These are phyloP conservation scores for Ophiostoma tasmaniense DNA, from an alignment of 2,329 filamentous ascomycete species.

Conservation along the genomic window DNA sequence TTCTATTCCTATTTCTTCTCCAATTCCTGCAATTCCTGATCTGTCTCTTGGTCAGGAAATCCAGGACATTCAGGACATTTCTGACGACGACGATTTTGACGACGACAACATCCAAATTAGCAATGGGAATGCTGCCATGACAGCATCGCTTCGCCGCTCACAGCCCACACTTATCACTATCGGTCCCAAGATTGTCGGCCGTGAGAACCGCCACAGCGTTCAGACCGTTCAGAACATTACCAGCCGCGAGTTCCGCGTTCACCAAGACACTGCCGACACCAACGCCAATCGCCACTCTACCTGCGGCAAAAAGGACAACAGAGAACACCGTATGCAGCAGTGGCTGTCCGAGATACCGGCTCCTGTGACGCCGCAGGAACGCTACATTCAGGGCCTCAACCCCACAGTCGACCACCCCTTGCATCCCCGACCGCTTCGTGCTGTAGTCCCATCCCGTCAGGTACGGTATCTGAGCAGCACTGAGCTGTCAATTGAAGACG, in stretches of 20 bases:
- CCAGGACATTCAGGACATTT: not conserved
- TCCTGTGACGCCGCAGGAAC: conserved; percentile 20
- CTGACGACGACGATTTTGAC: not conserved
- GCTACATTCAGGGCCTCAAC: conserved; percentile 20
- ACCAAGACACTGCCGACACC: not conserved
- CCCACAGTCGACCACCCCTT: conserved; percentile 20
- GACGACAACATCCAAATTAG: not conserved
- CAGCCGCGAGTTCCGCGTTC: not conserved
- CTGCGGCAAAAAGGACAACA: not conserved
- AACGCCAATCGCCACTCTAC: not conserved
- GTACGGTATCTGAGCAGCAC: conserved; percentile 6
- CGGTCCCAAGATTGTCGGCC: conserved; percentile 2
- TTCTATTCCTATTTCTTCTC: not conserved
- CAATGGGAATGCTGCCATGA: not conserved
- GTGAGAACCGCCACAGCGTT: not conserved
- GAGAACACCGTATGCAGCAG: conserved; percentile 19
- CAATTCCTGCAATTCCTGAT: not conserved
- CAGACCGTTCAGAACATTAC: too few relatives aligned
- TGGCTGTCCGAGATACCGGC: conserved; percentile 21
- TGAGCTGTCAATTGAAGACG: not conserved
- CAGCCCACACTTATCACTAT: conserved; percentile 10
- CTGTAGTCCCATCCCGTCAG: conserved; percentile 1
- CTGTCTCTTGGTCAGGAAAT: not conserved
- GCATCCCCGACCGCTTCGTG: conserved; percentile 20
- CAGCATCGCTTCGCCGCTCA: conserved; percentile 1